Evolutionary conservation across 176 grass and related monocot genomes (phyloP).

Genomic region (Metroxylon sagu): DNA sequence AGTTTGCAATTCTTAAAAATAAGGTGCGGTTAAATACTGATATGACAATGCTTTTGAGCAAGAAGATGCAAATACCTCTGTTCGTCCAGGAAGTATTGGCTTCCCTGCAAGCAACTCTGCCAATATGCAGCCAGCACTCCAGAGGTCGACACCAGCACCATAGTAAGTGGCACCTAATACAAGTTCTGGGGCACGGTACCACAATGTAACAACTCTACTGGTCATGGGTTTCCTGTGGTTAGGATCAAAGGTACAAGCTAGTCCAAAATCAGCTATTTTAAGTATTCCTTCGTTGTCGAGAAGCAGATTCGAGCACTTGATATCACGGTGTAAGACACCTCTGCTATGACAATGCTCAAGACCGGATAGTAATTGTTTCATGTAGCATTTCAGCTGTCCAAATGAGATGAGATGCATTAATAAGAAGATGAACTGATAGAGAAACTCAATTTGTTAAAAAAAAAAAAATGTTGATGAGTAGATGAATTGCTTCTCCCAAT

Average conservation of each 20-base stretch:
- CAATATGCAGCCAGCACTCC: slow-evolving; percentile 52
- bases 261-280: slow-evolving; percentile 47
- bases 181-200: slow-evolving; percentile 47
- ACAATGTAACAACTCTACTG: slow-evolving; percentile 40
- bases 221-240: slow-evolving; percentile 31
- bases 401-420: neutral
- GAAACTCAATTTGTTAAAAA: neutral
- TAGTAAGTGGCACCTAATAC: slow-evolving; percentile 35
- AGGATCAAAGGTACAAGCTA: slow-evolving; percentile 36
- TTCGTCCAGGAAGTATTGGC: slow-evolving; percentile 37
- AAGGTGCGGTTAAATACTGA: neutral
- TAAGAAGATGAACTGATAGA: neutral
- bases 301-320: slow-evolving; percentile 47
- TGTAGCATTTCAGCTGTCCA: slow-evolving; percentile 51
- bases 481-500: no score
- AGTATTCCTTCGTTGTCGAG: slow-evolving; percentile 42
- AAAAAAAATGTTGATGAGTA: no score
- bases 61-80: slow-evolving; percentile 29
- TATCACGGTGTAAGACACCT: slow-evolving; percentile 43
- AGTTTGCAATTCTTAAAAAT: no score
- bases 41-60: neutral
- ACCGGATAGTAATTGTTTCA: slow-evolving; percentile 42
- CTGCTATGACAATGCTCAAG: slow-evolving; percentile 36
- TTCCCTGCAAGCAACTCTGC: slow-evolving; percentile 35
- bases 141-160: slow-evolving; percentile 34